Conservation (phyloP, 2,329 filamentous ascomycete genomes). For the Beauveria medogensis region DNA sequence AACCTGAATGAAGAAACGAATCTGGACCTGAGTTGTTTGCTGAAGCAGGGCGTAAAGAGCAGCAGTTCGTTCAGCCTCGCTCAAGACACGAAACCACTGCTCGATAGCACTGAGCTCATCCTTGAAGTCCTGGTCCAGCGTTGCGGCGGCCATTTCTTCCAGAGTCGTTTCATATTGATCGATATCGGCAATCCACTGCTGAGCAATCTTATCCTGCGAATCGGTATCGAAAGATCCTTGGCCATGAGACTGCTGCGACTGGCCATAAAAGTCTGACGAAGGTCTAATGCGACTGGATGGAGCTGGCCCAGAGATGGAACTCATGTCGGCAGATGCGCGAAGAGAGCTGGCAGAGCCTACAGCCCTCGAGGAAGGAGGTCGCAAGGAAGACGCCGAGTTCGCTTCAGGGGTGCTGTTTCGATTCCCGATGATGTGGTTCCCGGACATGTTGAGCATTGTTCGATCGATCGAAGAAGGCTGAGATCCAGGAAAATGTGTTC, state of each 20-base stretch:
- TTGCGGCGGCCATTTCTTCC: constrained; percentile 97
- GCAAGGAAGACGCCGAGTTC: constrained; percentile 70
- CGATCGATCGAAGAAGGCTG: constrained; percentile 9
- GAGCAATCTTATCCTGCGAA: constrained; percentile 83
- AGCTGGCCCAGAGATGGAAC: constrained; percentile 62
- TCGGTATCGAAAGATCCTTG: constrained; percentile 66
- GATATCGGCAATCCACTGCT: constrained; percentile 98
- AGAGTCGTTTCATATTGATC: constrained; percentile 98
- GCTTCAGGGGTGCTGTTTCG: constrained; percentile 96
- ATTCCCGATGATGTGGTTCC: constrained; percentile 66
- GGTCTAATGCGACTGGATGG: constrained; percentile 76
- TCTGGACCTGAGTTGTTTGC: constrained; percentile 98
- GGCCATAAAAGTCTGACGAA: constrained; percentile 90
- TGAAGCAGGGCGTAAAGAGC: constrained; percentile 92
- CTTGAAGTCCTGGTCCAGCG: constrained; percentile 99
- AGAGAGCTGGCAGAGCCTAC: constrained; percentile 77
- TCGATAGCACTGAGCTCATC: constrained; percentile 98
- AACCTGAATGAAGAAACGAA: constrained; percentile 98
- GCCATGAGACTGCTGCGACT: constrained; percentile 57
- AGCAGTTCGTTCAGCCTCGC: constrained; percentile 91
- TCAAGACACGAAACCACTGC: constrained; percentile 97
- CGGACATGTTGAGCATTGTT: constrained; percentile 56
- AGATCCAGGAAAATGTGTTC: constrained; percentile 12
- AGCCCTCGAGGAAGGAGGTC: constrained; percentile 71
- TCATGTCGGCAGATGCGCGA: constrained; percentile 93